Evolutionary conservation across 1,139 yeast species (phyloP).

Genomic region (Pichia inconspicua): DNA sequence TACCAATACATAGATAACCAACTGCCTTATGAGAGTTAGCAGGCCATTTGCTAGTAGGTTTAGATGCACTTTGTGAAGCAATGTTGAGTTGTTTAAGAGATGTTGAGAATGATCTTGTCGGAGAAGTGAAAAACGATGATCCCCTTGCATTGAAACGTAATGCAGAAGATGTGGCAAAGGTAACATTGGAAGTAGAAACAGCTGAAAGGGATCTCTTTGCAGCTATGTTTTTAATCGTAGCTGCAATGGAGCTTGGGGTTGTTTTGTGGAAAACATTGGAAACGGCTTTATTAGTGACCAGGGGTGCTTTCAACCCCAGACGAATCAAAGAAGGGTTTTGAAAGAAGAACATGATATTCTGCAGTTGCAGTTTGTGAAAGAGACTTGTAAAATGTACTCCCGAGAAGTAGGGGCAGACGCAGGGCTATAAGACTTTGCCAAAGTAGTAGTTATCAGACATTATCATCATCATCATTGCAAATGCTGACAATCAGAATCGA

Average conservation of each 20-base stretch:
- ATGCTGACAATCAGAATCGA: not conserved
- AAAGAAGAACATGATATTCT: constrained; percentile 34
- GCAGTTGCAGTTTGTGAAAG: not conserved
- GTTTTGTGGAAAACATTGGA: not conserved
- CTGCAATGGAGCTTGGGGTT: not conserved
- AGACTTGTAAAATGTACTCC: no score
- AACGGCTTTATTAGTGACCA: not conserved
- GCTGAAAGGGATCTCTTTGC: not conserved
- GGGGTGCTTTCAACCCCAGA: constrained; percentile 27
- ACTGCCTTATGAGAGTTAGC: constrained; percentile 42
- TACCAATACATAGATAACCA: constrained; percentile 88
- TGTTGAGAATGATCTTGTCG: constrained; percentile 7
- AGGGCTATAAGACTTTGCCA: no score
- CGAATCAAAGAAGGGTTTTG: constrained; percentile 33
- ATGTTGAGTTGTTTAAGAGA: not conserved
- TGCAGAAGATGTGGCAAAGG: not conserved
- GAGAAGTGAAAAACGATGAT: not conserved
- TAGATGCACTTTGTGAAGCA: constrained; percentile 1
- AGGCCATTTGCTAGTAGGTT: constrained; percentile 23
- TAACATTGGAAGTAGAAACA: not conserved
- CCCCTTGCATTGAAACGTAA: not conserved
- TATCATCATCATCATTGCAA: no score
- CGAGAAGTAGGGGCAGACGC: not conserved
- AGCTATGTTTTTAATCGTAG: not conserved
- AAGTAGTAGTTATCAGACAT: no score